phyloP scores from a whole-genome alignment of 2,329 filamentous ascomycete genomes.

The Hypomyces perniciosus region DNA sequence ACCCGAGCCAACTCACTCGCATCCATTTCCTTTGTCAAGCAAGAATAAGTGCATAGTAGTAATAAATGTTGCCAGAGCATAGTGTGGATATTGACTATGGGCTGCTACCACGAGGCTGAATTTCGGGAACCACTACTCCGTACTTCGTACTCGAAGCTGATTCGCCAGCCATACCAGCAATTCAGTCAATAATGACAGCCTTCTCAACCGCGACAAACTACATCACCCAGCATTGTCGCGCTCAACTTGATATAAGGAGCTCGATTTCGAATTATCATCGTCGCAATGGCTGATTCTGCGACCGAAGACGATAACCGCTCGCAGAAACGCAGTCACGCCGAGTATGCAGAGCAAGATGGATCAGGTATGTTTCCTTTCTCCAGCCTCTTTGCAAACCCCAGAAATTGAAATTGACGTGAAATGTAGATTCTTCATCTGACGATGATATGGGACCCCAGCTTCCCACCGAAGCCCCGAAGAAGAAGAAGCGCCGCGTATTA shows the following conservation, averaged over 20 bases:
- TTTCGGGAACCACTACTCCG: background rate
- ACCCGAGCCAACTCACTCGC: too few species aligned
- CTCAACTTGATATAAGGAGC: background rate
- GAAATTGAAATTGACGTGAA: constrained; percentile 1
- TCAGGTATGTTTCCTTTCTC: constrained; percentile 27
- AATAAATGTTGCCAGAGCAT: background rate
- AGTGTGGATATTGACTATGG: background rate
- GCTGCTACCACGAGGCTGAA: constrained; percentile 4
- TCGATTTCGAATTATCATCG: background rate
- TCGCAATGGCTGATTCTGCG: constrained; percentile 17
- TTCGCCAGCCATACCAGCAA: background rate
- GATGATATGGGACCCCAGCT: constrained; percentile 93
- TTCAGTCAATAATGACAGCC: constrained; percentile 1
- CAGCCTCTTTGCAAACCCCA: background rate
- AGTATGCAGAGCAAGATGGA: constrained; percentile 43
- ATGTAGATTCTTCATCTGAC: constrained; percentile 64
- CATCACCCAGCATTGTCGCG: background rate
- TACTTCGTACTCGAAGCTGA: constrained; percentile 3
- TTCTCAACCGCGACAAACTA: constrained; percentile 8
- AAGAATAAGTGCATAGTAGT: too few species aligned
- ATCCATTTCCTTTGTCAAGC: background rate
- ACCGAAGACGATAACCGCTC: constrained; percentile 29
- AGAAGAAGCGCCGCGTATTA: constrained; percentile 87
- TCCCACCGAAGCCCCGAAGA: constrained; percentile 75
- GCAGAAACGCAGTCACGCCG: constrained; percentile 49